Evolutionary conservation across 1,284 basidiomycete species (phyloP), one percentile per base, ranked within the genome.

Genomic region (Coniferiporia weirii): DNA sequence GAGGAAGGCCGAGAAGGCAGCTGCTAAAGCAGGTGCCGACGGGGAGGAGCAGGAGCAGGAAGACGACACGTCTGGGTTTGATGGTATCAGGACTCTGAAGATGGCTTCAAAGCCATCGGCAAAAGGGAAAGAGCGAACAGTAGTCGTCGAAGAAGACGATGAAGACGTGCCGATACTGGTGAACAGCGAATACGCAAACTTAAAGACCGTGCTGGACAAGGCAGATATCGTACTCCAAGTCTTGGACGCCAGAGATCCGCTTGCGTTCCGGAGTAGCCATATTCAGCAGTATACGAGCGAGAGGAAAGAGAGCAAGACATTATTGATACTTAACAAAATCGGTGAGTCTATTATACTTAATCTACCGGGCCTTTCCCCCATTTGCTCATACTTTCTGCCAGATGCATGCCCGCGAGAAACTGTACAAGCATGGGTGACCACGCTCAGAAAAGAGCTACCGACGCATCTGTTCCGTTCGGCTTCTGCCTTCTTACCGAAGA

Each of bases 161-260:
- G 80, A 79, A 12, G 79, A 79, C 6, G 81, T 81, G 43, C 79
- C 80, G 1, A 72, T 82, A 35, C 77, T 93, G 57, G 74, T 91
- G 44, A 87, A 89, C 67, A 82, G 79, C 8, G 85, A 87, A 59
- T 72, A 91, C 27, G 80, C 83, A 0, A 83, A 83, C 61, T 74
- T 94, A 22, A 76, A 83, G 60, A 73, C 86, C n/a, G 90, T 88
- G 6, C 71, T 98, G 63, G 86, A 93, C 66, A 80, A 81, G 60
- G 87, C 93, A 45, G 93, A 99, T 70, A 87, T 95, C 4, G 74
- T 98, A 7, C 68, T 98, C 56, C 79, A 95, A 73, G 83, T 96
- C 1, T 77, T 97, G 52, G 94, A 97, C 69, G 91, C 89, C 1
- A 79, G 93, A 50, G 94, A 96, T 70, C 92, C 94, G 1, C 69